Evolutionary conservation across 2,329 filamentous ascomycete species (phyloP).

Genomic region (Didymella exigua): DNA sequence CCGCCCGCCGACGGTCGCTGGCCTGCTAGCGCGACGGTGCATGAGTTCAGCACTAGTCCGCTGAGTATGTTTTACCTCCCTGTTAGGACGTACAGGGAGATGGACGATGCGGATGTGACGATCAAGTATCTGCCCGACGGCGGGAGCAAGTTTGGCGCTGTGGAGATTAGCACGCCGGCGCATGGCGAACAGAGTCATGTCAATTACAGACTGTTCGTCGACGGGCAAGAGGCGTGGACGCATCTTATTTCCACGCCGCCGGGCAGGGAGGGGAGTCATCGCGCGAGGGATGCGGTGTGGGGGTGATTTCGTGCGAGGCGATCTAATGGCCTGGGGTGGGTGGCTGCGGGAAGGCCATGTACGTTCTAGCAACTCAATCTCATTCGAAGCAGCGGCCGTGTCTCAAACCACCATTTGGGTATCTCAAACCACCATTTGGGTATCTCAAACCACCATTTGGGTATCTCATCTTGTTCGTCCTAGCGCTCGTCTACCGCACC

Average conservation of each 20-base stretch:
- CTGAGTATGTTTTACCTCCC: conserved; percentile 94
- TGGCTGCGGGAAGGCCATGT: too few species aligned
- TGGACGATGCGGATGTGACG: conserved; percentile 79
- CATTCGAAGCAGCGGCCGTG: too few species aligned
- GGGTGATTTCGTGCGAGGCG: conserved; percentile 36
- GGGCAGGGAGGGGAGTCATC: conserved; percentile 46
- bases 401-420: too few species aligned
- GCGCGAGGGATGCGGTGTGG: conserved; percentile 55
- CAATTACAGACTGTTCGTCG: conserved; percentile 80
- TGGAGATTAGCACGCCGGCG: conserved; percentile 74
- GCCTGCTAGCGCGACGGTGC: conserved; percentile 61
- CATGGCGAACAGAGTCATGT: conserved; percentile 72
- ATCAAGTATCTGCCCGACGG: conserved; percentile 87
- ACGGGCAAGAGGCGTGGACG: conserved; percentile 80
- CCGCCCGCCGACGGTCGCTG: conserved; percentile 64
- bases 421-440: neutral
- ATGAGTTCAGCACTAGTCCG: conserved; percentile 92
- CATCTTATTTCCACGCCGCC: conserved; percentile 54
- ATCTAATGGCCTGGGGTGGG: too few species aligned
- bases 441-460: neutral
- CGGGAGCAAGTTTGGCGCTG: conserved; percentile 84
- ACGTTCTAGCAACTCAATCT: neutral
- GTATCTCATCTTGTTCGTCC: neutral
- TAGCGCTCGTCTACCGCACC: neutral
- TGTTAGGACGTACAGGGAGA: conserved; percentile 79